Conservation (phyloP, 2,329 filamentous ascomycete species). For the Neurospora crassa region DNA sequence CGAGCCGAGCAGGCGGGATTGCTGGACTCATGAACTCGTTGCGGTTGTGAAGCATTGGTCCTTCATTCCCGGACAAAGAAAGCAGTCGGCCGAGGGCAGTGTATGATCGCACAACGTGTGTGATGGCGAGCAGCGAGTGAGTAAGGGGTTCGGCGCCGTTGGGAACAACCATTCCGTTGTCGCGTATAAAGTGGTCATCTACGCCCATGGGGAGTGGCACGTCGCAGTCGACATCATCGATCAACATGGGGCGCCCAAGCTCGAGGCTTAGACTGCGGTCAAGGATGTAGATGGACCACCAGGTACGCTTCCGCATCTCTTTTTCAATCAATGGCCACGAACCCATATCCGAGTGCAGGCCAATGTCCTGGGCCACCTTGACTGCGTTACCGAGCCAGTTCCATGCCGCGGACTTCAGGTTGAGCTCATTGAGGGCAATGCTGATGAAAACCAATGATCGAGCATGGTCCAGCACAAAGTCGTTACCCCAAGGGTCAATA, state of each 20-base stretch:
- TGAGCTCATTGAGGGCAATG: constrained; percentile 76
- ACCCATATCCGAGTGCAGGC: constrained; percentile 66
- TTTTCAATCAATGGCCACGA: constrained; percentile 66
- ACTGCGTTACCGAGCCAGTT: constrained; percentile 76
- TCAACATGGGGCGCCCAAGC: constrained; percentile 68
- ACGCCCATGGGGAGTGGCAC: constrained; percentile 68
- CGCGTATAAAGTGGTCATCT: constrained; percentile 67
- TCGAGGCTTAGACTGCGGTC: constrained; percentile 77
- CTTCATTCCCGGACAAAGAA: constrained; percentile 31
- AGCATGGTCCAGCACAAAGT: constrained; percentile 66
- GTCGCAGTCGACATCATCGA: constrained; percentile 84
- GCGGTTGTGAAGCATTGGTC: background rate
- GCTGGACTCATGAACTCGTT: constrained; percentile 28
- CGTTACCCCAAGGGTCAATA: constrained; percentile 74
- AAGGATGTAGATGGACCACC: constrained; percentile 90
- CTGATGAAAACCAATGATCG: constrained; percentile 63
- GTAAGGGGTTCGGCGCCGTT: constrained; percentile 47
- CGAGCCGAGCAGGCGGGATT: constrained; percentile 57
- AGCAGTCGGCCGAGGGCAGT: constrained; percentile 63
- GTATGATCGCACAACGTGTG: constrained; percentile 74
- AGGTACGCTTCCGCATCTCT: constrained; percentile 79
- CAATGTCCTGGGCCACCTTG: constrained; percentile 72
- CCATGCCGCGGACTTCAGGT: constrained; percentile 77
- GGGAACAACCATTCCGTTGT: constrained; percentile 44
- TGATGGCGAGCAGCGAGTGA: constrained; percentile 65